Evolutionary conservation across 768 basidiomycete species (phyloP).

Genomic region (Kwoniella shandongensis): DNA sequence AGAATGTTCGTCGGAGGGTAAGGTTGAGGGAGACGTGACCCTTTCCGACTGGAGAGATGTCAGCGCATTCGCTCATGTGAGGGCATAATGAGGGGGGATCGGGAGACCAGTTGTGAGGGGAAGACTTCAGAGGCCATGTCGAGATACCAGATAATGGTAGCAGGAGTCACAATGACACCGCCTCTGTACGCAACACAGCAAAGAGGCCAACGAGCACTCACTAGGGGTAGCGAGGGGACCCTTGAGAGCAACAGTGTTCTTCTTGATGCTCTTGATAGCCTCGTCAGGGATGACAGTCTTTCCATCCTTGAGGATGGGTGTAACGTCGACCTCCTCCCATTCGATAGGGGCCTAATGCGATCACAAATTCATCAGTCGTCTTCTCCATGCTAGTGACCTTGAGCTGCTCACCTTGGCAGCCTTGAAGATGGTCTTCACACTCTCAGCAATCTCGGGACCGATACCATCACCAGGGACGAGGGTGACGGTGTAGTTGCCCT

Average conservation of each 20-base stretch:
- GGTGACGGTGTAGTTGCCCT: conserved; percentile 97
- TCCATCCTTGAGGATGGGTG: conserved; percentile 87
- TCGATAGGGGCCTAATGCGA: conserved; percentile 82
- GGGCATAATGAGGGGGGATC: no score
- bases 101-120: no score
- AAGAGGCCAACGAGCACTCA: conserved; percentile 62
- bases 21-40: conserved; percentile 97
- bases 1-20: conserved; percentile 94
- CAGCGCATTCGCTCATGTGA: no score
- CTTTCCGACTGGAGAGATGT: conserved; percentile 75
- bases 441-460: conserved; percentile 96
- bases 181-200: no score
- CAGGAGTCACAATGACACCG: no score
- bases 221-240: conserved; percentile 97
- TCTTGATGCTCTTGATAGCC: conserved; percentile 87
- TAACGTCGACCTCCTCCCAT: conserved; percentile 99
- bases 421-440: conserved; percentile 87
- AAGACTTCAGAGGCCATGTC: no score
- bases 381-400: not conserved
- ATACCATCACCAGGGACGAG: conserved; percentile 98
- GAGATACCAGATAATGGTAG: no score
- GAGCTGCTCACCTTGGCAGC: conserved; percentile 66
- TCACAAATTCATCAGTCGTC: not conserved
- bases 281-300: conserved; percentile 94
- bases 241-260: conserved; percentile 97